Conservation (phyloP, 2,329 filamentous ascomycete species). For the Fusarium torulosum region DNA sequence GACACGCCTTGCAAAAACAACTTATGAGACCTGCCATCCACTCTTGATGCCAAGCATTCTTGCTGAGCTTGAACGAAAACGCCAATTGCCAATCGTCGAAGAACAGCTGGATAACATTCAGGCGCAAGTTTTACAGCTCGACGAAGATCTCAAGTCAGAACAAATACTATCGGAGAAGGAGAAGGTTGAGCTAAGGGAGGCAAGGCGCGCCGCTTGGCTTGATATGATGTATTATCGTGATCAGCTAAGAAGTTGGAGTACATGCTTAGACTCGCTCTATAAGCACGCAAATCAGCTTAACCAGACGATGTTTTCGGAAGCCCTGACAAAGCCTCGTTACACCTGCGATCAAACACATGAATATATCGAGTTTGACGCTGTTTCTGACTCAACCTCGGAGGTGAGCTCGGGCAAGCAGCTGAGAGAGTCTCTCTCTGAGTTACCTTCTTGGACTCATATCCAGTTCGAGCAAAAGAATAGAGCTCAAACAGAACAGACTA, state of each 20-base stretch:
- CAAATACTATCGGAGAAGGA: background rate
- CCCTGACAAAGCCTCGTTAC: no score
- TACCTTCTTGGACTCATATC: no score
- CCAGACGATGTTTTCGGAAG: background rate
- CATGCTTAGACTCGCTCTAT: background rate
- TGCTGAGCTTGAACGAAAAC: conserved; percentile 9
- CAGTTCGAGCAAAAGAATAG: no score
- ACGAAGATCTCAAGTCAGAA: background rate
- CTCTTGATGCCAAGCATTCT: conserved; percentile 13
- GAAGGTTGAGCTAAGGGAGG: background rate
- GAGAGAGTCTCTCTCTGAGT: no score
- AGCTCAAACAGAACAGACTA: no score
- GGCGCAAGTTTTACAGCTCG: background rate
- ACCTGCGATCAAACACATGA: no score
- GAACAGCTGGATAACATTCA: conserved; percentile 1
- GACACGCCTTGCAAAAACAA: background rate
- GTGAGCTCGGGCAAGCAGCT: no score
- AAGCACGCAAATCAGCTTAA: background rate
- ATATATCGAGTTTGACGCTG: no score
- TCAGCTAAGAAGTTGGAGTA: conserved; percentile 13
- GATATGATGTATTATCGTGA: conserved; percentile 13
- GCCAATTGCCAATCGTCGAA: conserved; percentile 4
- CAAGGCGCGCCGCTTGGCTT: conserved; percentile 6
- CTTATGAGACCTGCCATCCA: conserved; percentile 1
- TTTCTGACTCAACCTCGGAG: no score